A percentile compares a stretch with the other conserved stretches of the same genome.
Conservation (phyloP, 2,329 filamentous ascomycete species). For the Calonectria leucothoes region DNA sequence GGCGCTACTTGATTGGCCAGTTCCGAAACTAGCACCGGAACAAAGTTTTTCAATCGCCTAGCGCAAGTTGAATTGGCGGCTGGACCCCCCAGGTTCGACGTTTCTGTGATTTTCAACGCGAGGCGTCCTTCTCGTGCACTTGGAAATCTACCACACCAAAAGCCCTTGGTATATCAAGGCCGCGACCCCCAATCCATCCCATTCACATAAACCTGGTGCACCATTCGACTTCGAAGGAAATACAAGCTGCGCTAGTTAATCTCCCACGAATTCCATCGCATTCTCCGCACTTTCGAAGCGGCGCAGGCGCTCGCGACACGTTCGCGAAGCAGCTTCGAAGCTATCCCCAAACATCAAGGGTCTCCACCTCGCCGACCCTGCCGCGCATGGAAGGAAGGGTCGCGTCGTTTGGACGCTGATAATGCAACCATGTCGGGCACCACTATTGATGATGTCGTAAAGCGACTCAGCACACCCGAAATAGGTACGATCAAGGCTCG, state of each 20-base stretch:
- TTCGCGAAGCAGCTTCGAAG: slow-evolving; percentile 36
- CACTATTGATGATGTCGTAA: slow-evolving; percentile 72
- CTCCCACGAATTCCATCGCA: neutral
- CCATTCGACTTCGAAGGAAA: slow-evolving; percentile 10
- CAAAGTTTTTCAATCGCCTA: slow-evolving; percentile 52
- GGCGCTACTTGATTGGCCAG: slow-evolving; percentile 11
- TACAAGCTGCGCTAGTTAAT: neutral
- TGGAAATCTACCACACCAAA: slow-evolving; percentile 21
- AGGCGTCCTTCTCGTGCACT: slow-evolving; percentile 40
- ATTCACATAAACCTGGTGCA: slow-evolving; percentile 19
- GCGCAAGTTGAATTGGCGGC: slow-evolving; percentile 56
- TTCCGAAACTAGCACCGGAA: slow-evolving; percentile 43
- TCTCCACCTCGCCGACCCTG: slow-evolving; percentile 33
- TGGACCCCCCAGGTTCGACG: slow-evolving; percentile 51
- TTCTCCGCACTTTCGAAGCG: slow-evolving; percentile 14
- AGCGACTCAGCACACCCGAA: slow-evolving; percentile 67
- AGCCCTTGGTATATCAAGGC: slow-evolving; percentile 18
- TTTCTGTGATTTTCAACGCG: slow-evolving; percentile 55
- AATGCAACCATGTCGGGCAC: slow-evolving; percentile 70
- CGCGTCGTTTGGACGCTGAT: slow-evolving; percentile 53
- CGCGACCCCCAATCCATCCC: slow-evolving; percentile 1
- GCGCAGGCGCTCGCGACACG: slow-evolving; percentile 32
- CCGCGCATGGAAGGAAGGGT: slow-evolving; percentile 50
- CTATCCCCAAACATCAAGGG: slow-evolving; percentile 30
- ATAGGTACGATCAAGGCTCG: slow-evolving; percentile 56